Evolutionary conservation across 306 rosid genomes (phyloP).

Genomic region (Styphnolobium japonicum): DNA sequence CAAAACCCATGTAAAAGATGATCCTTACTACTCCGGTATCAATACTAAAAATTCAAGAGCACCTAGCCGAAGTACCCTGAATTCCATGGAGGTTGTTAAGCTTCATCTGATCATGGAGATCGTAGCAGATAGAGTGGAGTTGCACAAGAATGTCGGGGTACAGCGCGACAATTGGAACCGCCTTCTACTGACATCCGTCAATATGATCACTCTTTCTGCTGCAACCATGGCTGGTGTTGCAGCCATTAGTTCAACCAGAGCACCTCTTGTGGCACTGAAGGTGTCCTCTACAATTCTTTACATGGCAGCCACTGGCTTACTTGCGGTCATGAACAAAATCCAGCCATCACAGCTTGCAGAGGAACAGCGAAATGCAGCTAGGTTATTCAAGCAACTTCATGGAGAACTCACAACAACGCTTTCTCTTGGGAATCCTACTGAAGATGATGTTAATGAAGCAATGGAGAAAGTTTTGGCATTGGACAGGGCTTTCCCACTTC

Average conservation of each 20-base stretch:
- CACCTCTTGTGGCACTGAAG: slow-evolving; percentile 52
- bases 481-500: slow-evolving; percentile 82
- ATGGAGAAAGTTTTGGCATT: slow-evolving; percentile 73
- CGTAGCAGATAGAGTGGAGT: slow-evolving; percentile 67
- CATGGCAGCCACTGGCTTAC: slow-evolving; percentile 56
- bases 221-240: slow-evolving; percentile 65
- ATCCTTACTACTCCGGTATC: background rate
- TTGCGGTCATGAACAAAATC: slow-evolving; percentile 63
- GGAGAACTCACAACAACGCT: slow-evolving; percentile 44
- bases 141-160: slow-evolving; percentile 66
- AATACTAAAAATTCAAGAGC: background rate
- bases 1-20: slow-evolving; percentile 8
- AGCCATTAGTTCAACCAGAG: slow-evolving; percentile 25
- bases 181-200: slow-evolving; percentile 55
- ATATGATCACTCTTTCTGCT: slow-evolving; percentile 69
- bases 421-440: slow-evolving; percentile 25
- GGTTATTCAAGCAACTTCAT: slow-evolving; percentile 73
- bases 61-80: background rate
- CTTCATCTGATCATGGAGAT: slow-evolving; percentile 58
- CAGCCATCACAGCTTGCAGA: slow-evolving; percentile 90
- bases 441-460: slow-evolving; percentile 43
- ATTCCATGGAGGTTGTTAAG: slow-evolving; percentile 35
- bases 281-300: slow-evolving; percentile 65
- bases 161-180: slow-evolving; percentile 86
- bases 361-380: slow-evolving; percentile 64